phyloP scores from a whole-genome alignment of 805 yeast species.

The Suhomyces faveliae region DNA sequence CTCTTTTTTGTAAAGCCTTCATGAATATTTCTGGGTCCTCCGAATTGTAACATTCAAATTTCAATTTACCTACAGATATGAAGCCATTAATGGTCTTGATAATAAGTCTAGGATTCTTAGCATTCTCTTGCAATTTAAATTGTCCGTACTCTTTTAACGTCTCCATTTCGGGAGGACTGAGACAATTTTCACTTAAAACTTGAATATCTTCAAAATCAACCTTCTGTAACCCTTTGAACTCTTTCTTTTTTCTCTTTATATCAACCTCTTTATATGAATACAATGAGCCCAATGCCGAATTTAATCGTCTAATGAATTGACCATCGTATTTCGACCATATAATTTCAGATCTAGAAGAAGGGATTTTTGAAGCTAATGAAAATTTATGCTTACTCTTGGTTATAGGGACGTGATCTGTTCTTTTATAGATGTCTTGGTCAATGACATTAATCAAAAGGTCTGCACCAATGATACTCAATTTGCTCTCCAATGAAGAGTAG shows the following conservation, averaged over 20 bases:
- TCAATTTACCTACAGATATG: slow-evolving; percentile 38
- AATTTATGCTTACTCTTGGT: slow-evolving; percentile 20
- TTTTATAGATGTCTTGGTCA: slow-evolving; percentile 22
- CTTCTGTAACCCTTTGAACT: slow-evolving; percentile 35
- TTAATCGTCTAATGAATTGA: slow-evolving; percentile 38
- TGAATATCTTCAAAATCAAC: slow-evolving; percentile 47
- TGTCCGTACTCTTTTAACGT: not conserved
- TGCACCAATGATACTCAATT: slow-evolving; percentile 64
- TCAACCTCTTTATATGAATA: slow-evolving; percentile 43
- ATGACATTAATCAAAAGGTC: slow-evolving; percentile 50
- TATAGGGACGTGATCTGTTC: not conserved
- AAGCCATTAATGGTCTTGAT: slow-evolving; percentile 47
- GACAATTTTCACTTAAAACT: not conserved
- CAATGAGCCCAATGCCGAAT: slow-evolving; percentile 57
- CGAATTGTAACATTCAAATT: slow-evolving; percentile 53
- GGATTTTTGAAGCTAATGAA: slow-evolving; percentile 61
- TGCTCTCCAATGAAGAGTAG: slow-evolving; percentile 42
- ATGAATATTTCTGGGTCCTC: slow-evolving; percentile 49
- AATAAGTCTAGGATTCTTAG: slow-evolving; percentile 21
- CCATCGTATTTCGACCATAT: slow-evolving; percentile 46
- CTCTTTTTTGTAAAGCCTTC: slow-evolving; percentile 44
- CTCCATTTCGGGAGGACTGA: not conserved
- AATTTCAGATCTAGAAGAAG: slow-evolving; percentile 40
- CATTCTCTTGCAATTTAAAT: not conserved
- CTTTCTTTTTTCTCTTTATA: slow-evolving; percentile 31